Percentiles rank a stretch among this genome's conserved stretches.
These are phyloP conservation scores for Tricholoma flavovirens DNA, from an alignment of 768 basidiomycete species.

Conservation along the genomic window DNA sequence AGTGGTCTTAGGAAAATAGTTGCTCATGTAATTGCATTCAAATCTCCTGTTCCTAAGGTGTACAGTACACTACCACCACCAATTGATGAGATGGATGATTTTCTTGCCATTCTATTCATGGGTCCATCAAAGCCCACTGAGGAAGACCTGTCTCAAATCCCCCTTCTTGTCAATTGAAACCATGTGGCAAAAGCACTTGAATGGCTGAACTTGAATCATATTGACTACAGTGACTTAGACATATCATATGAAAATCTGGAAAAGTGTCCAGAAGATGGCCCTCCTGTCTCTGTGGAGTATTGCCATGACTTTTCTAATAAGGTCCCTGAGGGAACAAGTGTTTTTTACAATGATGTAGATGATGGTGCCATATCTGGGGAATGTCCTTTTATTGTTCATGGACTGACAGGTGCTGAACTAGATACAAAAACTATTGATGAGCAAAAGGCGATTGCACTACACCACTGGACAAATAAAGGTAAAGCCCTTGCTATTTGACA, in stretches of 20 bases:
- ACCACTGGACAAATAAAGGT: conserved; percentile 12
- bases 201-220: conserved; percentile 30
- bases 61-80: conserved; percentile 19
- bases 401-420: conserved; percentile 21
- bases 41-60: conserved; percentile 18
- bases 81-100: conserved; percentile 17
- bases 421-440: conserved; percentile 10
- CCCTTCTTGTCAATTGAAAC: conserved; percentile 23
- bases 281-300: conserved; percentile 21
- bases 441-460: conserved; percentile 15
- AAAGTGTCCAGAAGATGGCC: conserved; percentile 15
- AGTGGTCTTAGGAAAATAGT: conserved; percentile 19
- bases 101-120: conserved; percentile 20
- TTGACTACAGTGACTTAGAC: conserved; percentile 25
- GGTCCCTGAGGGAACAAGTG: conserved; percentile 9
- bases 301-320: conserved; percentile 11
- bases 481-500: conserved; percentile 19
- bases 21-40: conserved; percentile 25
- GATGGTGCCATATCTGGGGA: conserved; percentile 18
- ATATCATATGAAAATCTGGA: conserved; percentile 21
- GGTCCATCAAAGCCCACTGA: conserved; percentile 15
- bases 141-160: conserved; percentile 20
- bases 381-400: conserved; percentile 33
- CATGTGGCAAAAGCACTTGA: conserved; percentile 21
- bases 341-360: conserved; percentile 20